Conservation (phyloP, 2,329 filamentous ascomycete genomes). For the Beauveria bassiana region DNA sequence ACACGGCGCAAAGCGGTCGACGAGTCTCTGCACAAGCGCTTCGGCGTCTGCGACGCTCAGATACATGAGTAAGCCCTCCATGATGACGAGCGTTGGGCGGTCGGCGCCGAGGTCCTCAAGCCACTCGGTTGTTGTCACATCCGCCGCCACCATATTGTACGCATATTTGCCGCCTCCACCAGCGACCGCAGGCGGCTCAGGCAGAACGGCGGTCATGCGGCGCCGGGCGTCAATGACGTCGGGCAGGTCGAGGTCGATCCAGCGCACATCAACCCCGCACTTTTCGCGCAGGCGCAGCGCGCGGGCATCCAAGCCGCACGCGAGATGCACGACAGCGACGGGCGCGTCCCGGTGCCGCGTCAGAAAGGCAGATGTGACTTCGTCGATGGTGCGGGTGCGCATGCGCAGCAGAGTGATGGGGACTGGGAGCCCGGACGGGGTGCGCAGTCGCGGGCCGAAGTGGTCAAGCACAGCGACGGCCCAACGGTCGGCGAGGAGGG, state of each 20-base stretch:
- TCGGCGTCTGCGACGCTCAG: conserved; percentile 19
- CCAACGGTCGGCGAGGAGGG: conserved; percentile 14
- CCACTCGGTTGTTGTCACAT: conserved; percentile 22
- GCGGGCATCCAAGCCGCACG: conserved; percentile 25
- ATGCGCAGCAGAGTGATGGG: neutral
- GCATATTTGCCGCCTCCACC: neutral
- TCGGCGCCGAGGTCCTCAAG: conserved; percentile 22
- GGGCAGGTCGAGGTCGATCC: conserved; percentile 28
- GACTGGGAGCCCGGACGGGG: neutral
- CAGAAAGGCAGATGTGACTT: conserved; percentile 21
- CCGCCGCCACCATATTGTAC: conserved; percentile 21
- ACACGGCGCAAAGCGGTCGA: conserved; percentile 17
- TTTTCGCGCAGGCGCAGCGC: conserved; percentile 17
- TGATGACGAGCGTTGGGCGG: conserved; percentile 23
- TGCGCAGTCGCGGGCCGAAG: neutral
- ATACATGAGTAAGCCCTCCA: conserved; percentile 27
- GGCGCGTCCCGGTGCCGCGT: conserved; percentile 11
- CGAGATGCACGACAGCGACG: conserved; percentile 24
- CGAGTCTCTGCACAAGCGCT: conserved; percentile 18
- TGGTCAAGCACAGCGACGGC: neutral
- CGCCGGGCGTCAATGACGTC: conserved; percentile 26
- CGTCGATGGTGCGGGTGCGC: neutral
- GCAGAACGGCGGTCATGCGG: conserved; percentile 13
- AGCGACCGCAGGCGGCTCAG: conserved; percentile 15
- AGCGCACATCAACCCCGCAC: conserved; percentile 17